These are phyloP conservation scores for Cynanchum wilfordii DNA, from an alignment of 257 asterid genomes.

Conservation along the genomic window DNA sequence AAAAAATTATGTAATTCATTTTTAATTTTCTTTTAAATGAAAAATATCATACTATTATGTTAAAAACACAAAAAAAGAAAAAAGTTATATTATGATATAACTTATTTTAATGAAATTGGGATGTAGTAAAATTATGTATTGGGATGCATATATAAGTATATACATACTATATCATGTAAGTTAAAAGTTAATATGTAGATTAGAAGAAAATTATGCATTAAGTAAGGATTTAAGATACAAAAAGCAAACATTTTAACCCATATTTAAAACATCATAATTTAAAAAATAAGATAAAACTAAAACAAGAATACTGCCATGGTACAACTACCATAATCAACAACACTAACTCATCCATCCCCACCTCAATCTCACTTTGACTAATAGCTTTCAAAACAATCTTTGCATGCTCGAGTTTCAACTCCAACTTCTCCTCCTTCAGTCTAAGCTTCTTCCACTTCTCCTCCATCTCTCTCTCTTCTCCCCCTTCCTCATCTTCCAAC, in stretches of 20 bases:
- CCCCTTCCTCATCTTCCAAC: conserved; percentile 19
- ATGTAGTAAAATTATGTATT: too few relatives aligned
- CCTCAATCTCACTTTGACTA: conserved; percentile 17
- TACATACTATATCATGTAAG: too few relatives aligned
- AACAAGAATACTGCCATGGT: not conserved
- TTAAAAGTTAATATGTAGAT: not conserved
- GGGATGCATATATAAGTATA: too few relatives aligned
- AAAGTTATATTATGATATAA: too few relatives aligned
- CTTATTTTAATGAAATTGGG: too few relatives aligned
- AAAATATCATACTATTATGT: too few relatives aligned
- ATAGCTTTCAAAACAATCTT: conserved; percentile 32
- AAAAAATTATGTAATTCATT: too few relatives aligned
- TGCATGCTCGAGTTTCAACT: conserved; percentile 28
- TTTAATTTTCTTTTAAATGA: too few relatives aligned
- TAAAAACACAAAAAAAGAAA: too few relatives aligned
- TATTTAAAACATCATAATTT: not conserved
- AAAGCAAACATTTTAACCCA: not conserved
- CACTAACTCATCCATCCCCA: conserved; percentile 1
- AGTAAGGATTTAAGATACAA: not conserved
- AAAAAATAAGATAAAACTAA: not conserved
- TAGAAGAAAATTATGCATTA: not conserved
- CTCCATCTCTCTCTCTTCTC: conserved; percentile 29
- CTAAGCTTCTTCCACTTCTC: conserved; percentile 34
- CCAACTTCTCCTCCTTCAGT: conserved; percentile 31
- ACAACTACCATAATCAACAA: not conserved